Evolutionary conservation across 1,139 yeast genomes (phyloP).

Genomic region (Taiozyma onychis): DNA sequence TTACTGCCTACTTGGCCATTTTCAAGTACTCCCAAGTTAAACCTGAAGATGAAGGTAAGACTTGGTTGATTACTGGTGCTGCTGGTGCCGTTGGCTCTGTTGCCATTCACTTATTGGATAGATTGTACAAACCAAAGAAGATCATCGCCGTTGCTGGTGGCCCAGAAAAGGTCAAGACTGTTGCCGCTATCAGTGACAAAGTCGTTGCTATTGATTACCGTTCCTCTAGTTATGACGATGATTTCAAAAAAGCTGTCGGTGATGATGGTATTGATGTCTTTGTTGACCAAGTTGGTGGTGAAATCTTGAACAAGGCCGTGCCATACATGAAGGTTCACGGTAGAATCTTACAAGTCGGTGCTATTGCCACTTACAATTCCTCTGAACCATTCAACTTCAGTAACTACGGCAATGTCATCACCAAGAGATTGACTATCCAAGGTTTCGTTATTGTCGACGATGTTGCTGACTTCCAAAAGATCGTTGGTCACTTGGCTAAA

Average conservation of each 20-base stretch:
- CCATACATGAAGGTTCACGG: slow-evolving; percentile 37
- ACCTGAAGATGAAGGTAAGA: slow-evolving; percentile 31
- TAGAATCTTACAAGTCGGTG: slow-evolving; percentile 53
- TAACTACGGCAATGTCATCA: slow-evolving; percentile 13
- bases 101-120: slow-evolving; percentile 54
- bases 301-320: slow-evolving; percentile 44
- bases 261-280: slow-evolving; percentile 41
- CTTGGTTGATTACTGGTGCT: slow-evolving; percentile 57
- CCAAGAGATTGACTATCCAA: slow-evolving; percentile 18
- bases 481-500: slow-evolving; percentile 10
- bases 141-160: slow-evolving; percentile 67
- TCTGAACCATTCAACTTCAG: slow-evolving; percentile 24
- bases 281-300: slow-evolving; percentile 64
- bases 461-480: slow-evolving; percentile 8
- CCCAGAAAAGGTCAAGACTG: slow-evolving; percentile 47
- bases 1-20: slow-evolving; percentile 60
- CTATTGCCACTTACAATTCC: slow-evolving; percentile 55
- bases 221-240: slow-evolving; percentile 36
- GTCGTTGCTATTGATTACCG: slow-evolving; percentile 49
- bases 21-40: slow-evolving; percentile 37
- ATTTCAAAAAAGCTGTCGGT: slow-evolving; percentile 41
- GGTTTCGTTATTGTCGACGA: slow-evolving; percentile 22
- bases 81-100: slow-evolving; percentile 69
- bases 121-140: slow-evolving; percentile 45
- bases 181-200: slow-evolving; percentile 52